A percentile compares a stretch with the other conserved stretches of the same genome.
phyloP scores from a whole-genome alignment of 2,329 filamentous ascomycete species.

The Ceratocystis papillata region DNA sequence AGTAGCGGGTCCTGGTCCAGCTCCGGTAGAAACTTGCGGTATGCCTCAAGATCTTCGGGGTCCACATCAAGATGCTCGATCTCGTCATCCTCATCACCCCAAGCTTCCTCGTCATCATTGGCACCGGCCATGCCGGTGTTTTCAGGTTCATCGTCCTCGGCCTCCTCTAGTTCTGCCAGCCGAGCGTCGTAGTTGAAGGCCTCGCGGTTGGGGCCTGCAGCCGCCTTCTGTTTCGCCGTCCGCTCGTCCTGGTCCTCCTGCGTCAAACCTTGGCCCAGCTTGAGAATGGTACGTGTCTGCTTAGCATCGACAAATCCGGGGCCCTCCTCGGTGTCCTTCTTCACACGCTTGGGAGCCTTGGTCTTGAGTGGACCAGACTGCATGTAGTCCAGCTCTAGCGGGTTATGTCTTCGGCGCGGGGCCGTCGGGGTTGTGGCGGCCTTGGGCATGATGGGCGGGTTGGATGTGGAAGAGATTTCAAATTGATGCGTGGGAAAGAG shows the following conservation, averaged over 20 bases:
- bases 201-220: constrained; percentile 35
- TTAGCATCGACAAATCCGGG: constrained; percentile 76
- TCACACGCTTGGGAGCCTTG: constrained; percentile 51
- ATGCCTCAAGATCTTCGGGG: constrained; percentile 77
- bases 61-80: constrained; percentile 70
- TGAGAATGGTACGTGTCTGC: constrained; percentile 76
- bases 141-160: constrained; percentile 37
- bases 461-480: neutral
- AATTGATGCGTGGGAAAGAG: neutral
- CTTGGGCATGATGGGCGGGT: constrained; percentile 59
- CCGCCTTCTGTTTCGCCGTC: constrained; percentile 27
- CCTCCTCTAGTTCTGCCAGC: constrained; percentile 47
- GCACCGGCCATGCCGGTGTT: neutral
- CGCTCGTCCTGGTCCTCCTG: constrained; percentile 56
- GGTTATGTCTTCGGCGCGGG: constrained; percentile 66
- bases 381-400: constrained; percentile 77
- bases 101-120: constrained; percentile 48
- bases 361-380: constrained; percentile 59
- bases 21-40: constrained; percentile 75
- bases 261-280: constrained; percentile 76
- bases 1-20: constrained; percentile 64
- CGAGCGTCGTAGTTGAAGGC: constrained; percentile 72
- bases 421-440: constrained; percentile 49
- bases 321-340: constrained; percentile 46
- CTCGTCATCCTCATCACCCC: constrained; percentile 72